phyloP scores from a whole-genome alignment of 441 rosid species.

The Erysimum cheiri region DNA sequence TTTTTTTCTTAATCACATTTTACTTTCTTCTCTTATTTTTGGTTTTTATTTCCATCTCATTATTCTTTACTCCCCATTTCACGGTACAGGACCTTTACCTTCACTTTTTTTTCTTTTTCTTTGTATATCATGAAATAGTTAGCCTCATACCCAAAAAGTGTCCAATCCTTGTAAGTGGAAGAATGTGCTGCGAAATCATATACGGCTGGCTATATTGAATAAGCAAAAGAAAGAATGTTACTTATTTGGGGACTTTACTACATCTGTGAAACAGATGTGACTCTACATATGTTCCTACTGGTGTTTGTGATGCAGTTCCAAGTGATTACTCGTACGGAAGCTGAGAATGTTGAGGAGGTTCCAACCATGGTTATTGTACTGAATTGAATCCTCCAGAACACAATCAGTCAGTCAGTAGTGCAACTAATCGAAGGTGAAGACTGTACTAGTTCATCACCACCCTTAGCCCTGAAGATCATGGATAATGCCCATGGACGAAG shows the following conservation, averaged over 20 bases:
- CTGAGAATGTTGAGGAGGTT: too few species aligned
- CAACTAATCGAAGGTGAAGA: not conserved
- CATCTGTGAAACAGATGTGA: not conserved
- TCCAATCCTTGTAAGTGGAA: conserved; percentile 17
- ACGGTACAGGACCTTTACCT: conserved; percentile 6
- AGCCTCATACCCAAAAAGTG: conserved; percentile 1
- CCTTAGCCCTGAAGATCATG: too few species aligned
- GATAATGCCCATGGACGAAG: too few species aligned
- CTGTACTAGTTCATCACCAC: too few species aligned
- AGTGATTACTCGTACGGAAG: too few species aligned
- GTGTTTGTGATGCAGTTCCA: too few species aligned
- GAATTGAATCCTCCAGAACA: not conserved
- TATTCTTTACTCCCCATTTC: conserved; percentile 31
- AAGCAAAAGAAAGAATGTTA: not conserved
- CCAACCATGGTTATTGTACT: too few species aligned
- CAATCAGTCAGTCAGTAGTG: not conserved
- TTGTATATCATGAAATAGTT: conserved; percentile 23
- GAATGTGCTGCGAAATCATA: not conserved
- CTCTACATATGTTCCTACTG: not conserved
- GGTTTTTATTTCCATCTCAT: not conserved
- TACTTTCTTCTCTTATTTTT: not conserved
- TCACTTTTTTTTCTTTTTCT: not conserved
- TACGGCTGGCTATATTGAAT: not conserved
- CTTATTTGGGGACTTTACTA: not conserved
- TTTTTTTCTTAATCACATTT: not conserved